Evolutionary conservation across 495 filamentous ascomycete species (phyloP), one percentile per base, ranked within the genome.

Genomic region (Talaromyces nanjingensis): DNA sequence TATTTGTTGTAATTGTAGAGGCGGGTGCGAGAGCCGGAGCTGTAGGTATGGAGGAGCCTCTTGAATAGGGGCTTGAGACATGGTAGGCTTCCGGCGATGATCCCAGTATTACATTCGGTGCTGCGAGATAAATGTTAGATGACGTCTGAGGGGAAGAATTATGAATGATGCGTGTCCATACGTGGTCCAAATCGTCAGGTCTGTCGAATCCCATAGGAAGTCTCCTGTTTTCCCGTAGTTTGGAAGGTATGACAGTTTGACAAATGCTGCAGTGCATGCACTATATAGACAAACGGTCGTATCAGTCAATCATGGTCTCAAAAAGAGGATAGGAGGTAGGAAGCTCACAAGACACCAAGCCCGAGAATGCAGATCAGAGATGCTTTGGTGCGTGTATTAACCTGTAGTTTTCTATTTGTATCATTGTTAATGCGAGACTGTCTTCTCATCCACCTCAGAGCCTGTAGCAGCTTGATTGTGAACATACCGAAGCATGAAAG

Each of bases 51-150:
- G 49, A 72, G 67, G 42, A 72, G 47, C 42, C 61, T 58, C 29
- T 73, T 73, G 63, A 79, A 75, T 14, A 81, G 73, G 8, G 79
- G 79, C 39, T 74, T 75, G 24, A 80, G 73, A 31, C 73, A 69
- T 4, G 79, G 79, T 16, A 81, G 74, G 42, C 69, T 79, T 18
- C 75, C 75, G 29, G 77, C 77, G 1, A 79, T 67, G 37, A 81
- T 78, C 31, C 77, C 78, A 45, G 74, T 70, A 64, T 76, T 75
- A 64, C 66, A 66, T 70, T 78, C 76, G 24, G 72, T 65, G 22
- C 70, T 74, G 39, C 12, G 1, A 6, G 31, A 18, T 16, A 37
- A 62, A 45, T 67, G 67, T 53, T 25, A 33, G 20, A 22, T n/a
- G 53, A 29, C 3, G 33, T 64, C 18, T 45, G 39, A 59, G 31